Evolutionary conservation across 2,329 filamentous ascomycete species (phyloP), one percentile per base, ranked within the genome.

Genomic region (Calonectria pteridis): DNA sequence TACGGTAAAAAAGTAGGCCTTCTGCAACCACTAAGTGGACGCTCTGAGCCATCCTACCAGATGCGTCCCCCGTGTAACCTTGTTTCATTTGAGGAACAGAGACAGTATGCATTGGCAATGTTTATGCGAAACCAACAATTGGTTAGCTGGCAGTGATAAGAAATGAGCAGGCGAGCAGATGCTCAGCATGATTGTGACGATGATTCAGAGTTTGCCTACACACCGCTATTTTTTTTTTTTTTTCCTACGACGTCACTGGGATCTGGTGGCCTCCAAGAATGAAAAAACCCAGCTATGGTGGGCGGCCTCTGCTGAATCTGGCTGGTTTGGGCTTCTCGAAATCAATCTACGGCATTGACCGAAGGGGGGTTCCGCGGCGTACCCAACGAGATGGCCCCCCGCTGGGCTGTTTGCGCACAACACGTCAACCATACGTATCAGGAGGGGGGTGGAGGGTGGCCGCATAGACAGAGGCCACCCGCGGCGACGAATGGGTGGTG

Each of bases 381-480:
- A 33, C 40, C n/a, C 14, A 33, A 28, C 18, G 26, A 40, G 40
- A 46, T 4, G 20, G 55, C 6, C 37, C 6, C 37, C 40, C 59
- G 40, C 40, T 18, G 28, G 20, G 20, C 43, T 40, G 51, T 49
- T 14, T 29, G 33, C 55, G 31, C 51, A 51, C 43, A 59, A 51
- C 29, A 51, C 35, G 29, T 50, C 29, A 31, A 31, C 33, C 37
- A 69, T 50, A 64, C 49, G 62, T 66, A 66, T 29, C 77, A 76
- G 67, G 77, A 75, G 73, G 72, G 67, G 59, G 58, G 50, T 40
- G 26, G 71, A 73, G 73, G 72, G 73, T 66, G 78, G 78, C 69
- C 79, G 77, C 79, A 80, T 80, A 33, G 70, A 71, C 26, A 63
- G 74, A 79, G 79, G 67, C 79, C 79, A 78, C 73, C 72, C 72